These are phyloP conservation scores for Bipolaris gigantea DNA, from an alignment of 2,329 filamentous ascomycete species.

Conservation along the genomic window DNA sequence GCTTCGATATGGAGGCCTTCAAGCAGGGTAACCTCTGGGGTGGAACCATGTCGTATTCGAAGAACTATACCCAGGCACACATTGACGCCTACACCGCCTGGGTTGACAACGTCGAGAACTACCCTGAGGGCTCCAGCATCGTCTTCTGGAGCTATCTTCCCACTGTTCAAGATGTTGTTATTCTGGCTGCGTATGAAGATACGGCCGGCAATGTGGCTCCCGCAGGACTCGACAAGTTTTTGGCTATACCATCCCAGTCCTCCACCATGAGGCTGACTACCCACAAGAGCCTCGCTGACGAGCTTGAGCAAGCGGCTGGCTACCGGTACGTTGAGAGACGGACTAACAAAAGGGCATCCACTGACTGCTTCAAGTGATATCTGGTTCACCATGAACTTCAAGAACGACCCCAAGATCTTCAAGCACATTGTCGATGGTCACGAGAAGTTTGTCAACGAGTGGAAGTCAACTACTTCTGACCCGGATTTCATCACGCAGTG, in stretches of 20 bases:
- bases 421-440: constrained; percentile 25
- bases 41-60: constrained; percentile 18
- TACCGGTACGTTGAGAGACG: constrained; percentile 19
- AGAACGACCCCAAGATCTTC: constrained; percentile 21
- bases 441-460: constrained; percentile 23
- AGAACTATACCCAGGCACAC: constrained; percentile 17
- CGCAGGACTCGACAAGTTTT: constrained; percentile 23
- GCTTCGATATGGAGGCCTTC: constrained; percentile 24
- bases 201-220: constrained; percentile 23
- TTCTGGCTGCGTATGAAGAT: constrained; percentile 27
- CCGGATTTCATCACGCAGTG: constrained; percentile 29
- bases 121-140: constrained; percentile 25
- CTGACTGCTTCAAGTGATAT: constrained; percentile 19
- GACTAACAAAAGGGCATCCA: neutral
- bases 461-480: constrained; percentile 14
- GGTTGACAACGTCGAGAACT: constrained; percentile 29
- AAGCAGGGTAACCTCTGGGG: constrained; percentile 31
- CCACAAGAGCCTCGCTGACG: constrained; percentile 28
- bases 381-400: constrained; percentile 32
- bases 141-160: constrained; percentile 31
- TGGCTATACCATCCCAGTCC: constrained; percentile 20
- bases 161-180: constrained; percentile 17
- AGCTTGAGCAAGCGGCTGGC: constrained; percentile 28
- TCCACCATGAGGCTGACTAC: constrained; percentile 25
- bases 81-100: constrained; percentile 25